These are phyloP conservation scores for Ceratobasidium sp. DNA, from an alignment of 1,284 basidiomycete species.

Conservation along the genomic window DNA sequence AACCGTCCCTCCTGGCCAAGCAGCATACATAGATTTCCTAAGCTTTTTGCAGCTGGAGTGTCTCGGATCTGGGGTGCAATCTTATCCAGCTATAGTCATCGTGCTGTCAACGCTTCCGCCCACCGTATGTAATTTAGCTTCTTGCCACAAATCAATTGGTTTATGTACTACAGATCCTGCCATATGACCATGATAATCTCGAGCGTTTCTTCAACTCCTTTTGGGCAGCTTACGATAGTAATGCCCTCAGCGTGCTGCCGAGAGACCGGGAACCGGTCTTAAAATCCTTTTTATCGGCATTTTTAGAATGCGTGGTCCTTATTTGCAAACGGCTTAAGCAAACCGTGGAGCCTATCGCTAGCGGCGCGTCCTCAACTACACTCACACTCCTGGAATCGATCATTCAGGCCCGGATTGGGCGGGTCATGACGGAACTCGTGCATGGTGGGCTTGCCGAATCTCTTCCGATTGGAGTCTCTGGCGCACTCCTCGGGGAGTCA, in stretches of 20 bases:
- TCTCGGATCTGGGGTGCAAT: constrained; percentile 76
- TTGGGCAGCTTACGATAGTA: constrained; percentile 79
- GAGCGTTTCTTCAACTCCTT: constrained; percentile 75
- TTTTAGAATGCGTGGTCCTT: constrained; percentile 77
- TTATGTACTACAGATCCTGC: constrained; percentile 52
- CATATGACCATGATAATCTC: constrained; percentile 55
- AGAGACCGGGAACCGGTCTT: constrained; percentile 62
- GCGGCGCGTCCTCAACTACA: constrained; percentile 47
- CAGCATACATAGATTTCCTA: constrained; percentile 78
- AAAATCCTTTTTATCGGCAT: constrained; percentile 72
- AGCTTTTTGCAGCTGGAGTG: constrained; percentile 81
- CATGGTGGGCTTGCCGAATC: constrained; percentile 64
- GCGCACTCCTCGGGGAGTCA: constrained; percentile 62
- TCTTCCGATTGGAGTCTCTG: constrained; percentile 63
- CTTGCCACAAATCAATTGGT: constrained; percentile 37
- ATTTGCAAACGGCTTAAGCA: constrained; percentile 62
- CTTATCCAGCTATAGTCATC: constrained; percentile 82
- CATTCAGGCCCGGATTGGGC: constrained; percentile 57
- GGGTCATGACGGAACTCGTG: constrained; percentile 63
- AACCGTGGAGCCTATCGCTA: background rate
- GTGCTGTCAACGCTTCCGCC: constrained; percentile 83
- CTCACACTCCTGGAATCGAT: constrained; percentile 47
- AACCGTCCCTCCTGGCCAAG: constrained; percentile 21
- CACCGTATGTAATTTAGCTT: constrained; percentile 60
- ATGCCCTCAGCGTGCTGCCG: constrained; percentile 69